These are phyloP conservation scores for Sporisorium scitamineum DNA, from an alignment of 1,284 basidiomycete genomes.

Conservation along the genomic window DNA sequence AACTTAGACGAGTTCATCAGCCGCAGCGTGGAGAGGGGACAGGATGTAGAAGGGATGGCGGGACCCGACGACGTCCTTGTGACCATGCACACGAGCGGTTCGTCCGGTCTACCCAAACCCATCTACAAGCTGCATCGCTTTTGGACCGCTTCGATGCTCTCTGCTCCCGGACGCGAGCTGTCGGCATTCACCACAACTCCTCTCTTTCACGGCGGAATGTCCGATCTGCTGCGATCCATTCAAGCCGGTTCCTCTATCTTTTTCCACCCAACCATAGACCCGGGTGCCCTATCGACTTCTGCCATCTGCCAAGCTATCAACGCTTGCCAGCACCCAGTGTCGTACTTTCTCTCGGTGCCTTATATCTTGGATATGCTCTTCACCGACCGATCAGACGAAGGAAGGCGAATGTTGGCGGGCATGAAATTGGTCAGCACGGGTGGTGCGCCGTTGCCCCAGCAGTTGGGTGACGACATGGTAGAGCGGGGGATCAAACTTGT, in stretches of 20 bases:
- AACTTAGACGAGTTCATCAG: neutral
- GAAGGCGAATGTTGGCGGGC: constrained; percentile 71
- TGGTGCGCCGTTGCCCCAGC: constrained; percentile 71
- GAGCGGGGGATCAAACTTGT: constrained; percentile 74
- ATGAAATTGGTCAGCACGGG: constrained; percentile 75
- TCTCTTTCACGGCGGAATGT: constrained; percentile 71
- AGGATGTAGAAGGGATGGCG: constrained; percentile 3
- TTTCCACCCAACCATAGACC: constrained; percentile 69
- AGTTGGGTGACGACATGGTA: constrained; percentile 75
- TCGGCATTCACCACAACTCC: constrained; percentile 71
- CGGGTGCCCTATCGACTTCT: constrained; percentile 64
- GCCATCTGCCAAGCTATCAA: constrained; percentile 66
- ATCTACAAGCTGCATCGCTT: constrained; percentile 65
- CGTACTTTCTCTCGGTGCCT: constrained; percentile 71
- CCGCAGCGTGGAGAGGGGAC: neutral
- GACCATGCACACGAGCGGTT: constrained; percentile 77
- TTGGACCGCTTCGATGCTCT: constrained; percentile 50
- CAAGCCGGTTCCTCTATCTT: constrained; percentile 70
- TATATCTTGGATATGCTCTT: constrained; percentile 73
- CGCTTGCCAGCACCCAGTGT: constrained; percentile 49
- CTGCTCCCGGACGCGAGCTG: constrained; percentile 48
- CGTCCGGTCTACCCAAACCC: constrained; percentile 73
- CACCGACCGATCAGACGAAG: constrained; percentile 72
- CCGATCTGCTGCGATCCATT: constrained; percentile 70
- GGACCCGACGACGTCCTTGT: constrained; percentile 71